Conservation (phyloP, 2,329 filamentous ascomycete species). For the Leptographium procerum region DNA sequence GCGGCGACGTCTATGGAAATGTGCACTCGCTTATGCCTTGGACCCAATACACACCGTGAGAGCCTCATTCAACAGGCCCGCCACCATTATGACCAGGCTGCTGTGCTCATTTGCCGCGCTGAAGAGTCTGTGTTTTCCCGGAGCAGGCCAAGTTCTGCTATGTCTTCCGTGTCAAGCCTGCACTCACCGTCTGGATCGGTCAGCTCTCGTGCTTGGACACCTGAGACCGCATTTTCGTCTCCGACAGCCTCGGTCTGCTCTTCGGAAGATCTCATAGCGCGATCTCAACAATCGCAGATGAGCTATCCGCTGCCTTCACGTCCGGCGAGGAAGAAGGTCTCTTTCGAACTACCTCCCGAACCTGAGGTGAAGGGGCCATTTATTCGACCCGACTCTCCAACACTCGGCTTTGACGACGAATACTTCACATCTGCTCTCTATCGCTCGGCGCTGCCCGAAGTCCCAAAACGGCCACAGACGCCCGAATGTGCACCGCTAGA, state of each 20-base stretch:
- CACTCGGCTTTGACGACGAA: constrained; percentile 41
- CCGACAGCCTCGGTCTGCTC: constrained; percentile 33
- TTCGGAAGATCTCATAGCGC: constrained; percentile 20
- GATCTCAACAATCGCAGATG: constrained; percentile 9
- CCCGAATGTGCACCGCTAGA: constrained; percentile 5
- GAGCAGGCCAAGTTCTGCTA: constrained; percentile 24
- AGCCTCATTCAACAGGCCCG: constrained; percentile 40
- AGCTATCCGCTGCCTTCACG: constrained; percentile 10
- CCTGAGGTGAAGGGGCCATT: constrained; percentile 21
- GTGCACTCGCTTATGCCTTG: constrained; percentile 37
- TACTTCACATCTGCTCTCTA: constrained; percentile 18
- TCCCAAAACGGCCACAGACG: constrained; percentile 12
- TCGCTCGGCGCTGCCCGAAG: constrained; percentile 17
- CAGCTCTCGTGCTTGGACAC: constrained; percentile 29
- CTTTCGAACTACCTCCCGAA: constrained; percentile 28
- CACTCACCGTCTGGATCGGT: constrained; percentile 36
- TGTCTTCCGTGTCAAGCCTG: constrained; percentile 26
- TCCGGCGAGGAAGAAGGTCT: constrained; percentile 29
- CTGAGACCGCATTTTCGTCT: constrained; percentile 33
- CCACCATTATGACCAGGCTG: constrained; percentile 38
- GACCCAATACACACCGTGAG: constrained; percentile 32
- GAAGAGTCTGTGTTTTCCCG: constrained; percentile 28
- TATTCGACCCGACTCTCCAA: constrained; percentile 48
- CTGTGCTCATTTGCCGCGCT: constrained; percentile 33
- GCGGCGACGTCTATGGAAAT: constrained; percentile 49